phyloP scores from a whole-genome alignment of 2,329 filamentous ascomycete species.

The Aspergillus sp. region DNA sequence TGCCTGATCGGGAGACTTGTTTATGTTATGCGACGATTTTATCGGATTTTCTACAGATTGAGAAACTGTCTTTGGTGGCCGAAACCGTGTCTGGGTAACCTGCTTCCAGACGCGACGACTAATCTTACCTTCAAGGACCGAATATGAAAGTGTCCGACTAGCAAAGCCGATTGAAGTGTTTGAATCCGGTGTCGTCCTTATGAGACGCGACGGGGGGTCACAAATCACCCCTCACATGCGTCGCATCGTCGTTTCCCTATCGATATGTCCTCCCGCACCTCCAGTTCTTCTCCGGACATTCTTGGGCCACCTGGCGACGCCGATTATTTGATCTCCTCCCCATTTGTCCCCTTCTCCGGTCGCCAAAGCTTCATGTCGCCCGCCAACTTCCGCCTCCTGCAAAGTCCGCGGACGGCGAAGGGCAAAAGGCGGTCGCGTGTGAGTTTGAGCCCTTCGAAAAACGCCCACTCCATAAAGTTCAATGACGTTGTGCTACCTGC shows the following conservation, averaged over 20 bases:
- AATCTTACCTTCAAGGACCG: not conserved
- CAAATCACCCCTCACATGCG: constrained; percentile 9
- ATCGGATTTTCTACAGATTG: not conserved
- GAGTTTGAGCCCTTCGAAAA: constrained; percentile 39
- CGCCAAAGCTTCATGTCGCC: constrained; percentile 45
- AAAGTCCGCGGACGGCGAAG: constrained; percentile 31
- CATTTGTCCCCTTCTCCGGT: constrained; percentile 40
- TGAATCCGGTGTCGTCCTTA: constrained; percentile 2
- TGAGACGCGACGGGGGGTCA: constrained; percentile 13
- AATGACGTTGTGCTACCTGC: constrained; percentile 46
- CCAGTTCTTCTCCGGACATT: constrained; percentile 46
- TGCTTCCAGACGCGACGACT: constrained; percentile 7
- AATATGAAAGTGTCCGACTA: not conserved
- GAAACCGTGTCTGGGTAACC: not conserved
- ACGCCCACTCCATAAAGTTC: constrained; percentile 43
- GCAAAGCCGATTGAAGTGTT: not conserved
- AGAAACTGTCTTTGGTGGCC: not conserved
- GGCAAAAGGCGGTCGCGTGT: constrained; percentile 34
- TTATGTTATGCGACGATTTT: constrained; percentile 25
- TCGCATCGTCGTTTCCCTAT: constrained; percentile 22
- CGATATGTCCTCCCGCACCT: constrained; percentile 38
- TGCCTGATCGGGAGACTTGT: constrained; percentile 42
- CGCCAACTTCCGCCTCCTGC: constrained; percentile 32
- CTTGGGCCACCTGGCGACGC: constrained; percentile 45
- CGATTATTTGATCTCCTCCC: constrained; percentile 46